Percentiles rank a stretch among this genome's conserved stretches.
Evolutionary conservation across 768 basidiomycete species (phyloP).

Genomic region (Mycena kentingensis): DNA sequence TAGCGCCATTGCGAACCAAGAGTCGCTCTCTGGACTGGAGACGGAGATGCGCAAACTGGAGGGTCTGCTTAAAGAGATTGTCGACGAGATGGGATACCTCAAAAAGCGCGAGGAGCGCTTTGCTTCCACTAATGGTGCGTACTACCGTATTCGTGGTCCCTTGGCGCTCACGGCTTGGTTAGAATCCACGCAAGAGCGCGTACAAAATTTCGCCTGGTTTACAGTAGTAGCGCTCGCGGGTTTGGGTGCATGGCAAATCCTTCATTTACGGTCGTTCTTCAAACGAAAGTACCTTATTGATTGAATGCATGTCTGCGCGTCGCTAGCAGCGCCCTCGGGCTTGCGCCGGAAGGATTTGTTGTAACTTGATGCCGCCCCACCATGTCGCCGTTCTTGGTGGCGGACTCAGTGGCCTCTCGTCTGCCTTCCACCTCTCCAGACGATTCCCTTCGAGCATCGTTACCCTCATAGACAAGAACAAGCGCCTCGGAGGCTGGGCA

Average conservation of each 20-base stretch:
- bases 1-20: slow-evolving; percentile 98
- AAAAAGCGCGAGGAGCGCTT: slow-evolving; percentile 89
- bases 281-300: slow-evolving; percentile 94
- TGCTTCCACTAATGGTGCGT: slow-evolving; percentile 82
- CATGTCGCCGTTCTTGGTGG: slow-evolving; percentile 76
- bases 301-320: too few relatives aligned
- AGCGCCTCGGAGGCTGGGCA: slow-evolving; percentile 86
- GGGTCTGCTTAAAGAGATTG: slow-evolving; percentile 90
- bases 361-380: slow-evolving; percentile 22
- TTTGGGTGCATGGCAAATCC: slow-evolving; percentile 91
- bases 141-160: background rate
- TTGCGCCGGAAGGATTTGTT: background rate
- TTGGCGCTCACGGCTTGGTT: slow-evolving; percentile 9
- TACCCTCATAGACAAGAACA: slow-evolving; percentile 67
- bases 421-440: slow-evolving; percentile 76
- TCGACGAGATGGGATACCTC: slow-evolving; percentile 91
- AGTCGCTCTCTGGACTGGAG: slow-evolving; percentile 92
- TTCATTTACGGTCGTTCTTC: slow-evolving; percentile 94
- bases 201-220: slow-evolving; percentile 92
- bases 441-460: slow-evolving; percentile 61
- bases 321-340: too few relatives aligned
- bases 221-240: slow-evolving; percentile 75
- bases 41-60: slow-evolving; percentile 99
- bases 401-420: slow-evolving; percentile 78
- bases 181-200: slow-evolving; percentile 92